Base-by-base conservation (phyloP, 176 grass and related monocot species). In the Metroxylon sagu region DNA sequence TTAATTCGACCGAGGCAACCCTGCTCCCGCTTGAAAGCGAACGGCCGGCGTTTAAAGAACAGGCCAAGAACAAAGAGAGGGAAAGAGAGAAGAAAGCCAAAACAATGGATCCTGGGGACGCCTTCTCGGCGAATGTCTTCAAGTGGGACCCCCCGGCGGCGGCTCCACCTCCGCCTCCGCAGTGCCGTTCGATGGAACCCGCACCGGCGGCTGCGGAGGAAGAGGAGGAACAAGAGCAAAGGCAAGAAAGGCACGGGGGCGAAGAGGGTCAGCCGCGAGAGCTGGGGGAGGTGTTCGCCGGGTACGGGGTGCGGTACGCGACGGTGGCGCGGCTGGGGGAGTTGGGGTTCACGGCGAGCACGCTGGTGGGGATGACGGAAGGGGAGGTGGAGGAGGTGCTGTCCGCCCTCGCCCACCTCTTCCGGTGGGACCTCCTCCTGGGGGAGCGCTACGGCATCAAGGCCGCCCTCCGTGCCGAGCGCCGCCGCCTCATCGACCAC, bases 331-430 rank as follows among this genome's bases (percentile, higher is more conserved):
- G 79, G 16, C 76, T 82, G 6, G 79, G 79, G 3, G 72, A 82
- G 57, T 67, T 82, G 31, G 79, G 79, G 8, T 82, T 82, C 73
- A 82, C 79, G 52, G 74, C 79, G 16, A 71, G 59, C 54, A 82
- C 79, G 51, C 75, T 82, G 56, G 70, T 82, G 48, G 79, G 79
- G 39, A 61, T 18, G 72, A 71, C 35, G 7, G 35, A 43, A 3
- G 35, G 35, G 52, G 93, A 98, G 82, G 79, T 98, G 1, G 93
- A 98, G 81, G 93, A 98, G 70, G 92, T 98, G 87, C 92, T 85
- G 63, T 84, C 87, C 57, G 80, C 93, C 71, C 72, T 98, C 59
- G 65, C 84, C 4, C 84, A 86, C 48, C 57, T 98, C 4, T 98
- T 98, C 77, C 81, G 88, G 64, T 91, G 87, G 87, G 93, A 98